Percentiles rank a stretch among this genome's conserved stretches.
phyloP scores from a whole-genome alignment of 1,284 basidiomycete species.

The Cryptococcus sp. region DNA sequence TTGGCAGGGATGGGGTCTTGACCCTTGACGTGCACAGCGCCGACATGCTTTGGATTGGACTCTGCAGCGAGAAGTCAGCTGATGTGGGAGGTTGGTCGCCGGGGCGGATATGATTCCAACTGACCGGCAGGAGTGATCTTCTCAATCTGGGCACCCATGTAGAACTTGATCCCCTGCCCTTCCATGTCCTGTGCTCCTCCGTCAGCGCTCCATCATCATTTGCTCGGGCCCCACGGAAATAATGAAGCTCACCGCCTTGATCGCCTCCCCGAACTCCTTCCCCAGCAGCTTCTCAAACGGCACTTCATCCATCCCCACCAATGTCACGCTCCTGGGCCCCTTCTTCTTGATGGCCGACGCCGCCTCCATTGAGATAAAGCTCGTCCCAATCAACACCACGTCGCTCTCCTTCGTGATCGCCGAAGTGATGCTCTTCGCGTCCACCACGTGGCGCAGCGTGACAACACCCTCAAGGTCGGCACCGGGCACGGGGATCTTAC shows the following conservation, averaged over 20 bases:
- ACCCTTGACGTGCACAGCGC: slow-evolving; percentile 67
- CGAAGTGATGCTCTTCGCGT: slow-evolving; percentile 71
- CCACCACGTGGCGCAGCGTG: slow-evolving; percentile 68
- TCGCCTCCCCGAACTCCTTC: slow-evolving; percentile 69
- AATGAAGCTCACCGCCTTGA: slow-evolving; percentile 51
- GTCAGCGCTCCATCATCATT: too few relatives aligned
- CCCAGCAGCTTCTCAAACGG: slow-evolving; percentile 82
- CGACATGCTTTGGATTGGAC: slow-evolving; percentile 43
- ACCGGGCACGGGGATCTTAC: slow-evolving; percentile 69
- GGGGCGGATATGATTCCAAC: slow-evolving; percentile 4
- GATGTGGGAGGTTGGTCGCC: too few relatives aligned
- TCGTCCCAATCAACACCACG: slow-evolving; percentile 80
- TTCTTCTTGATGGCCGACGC: slow-evolving; percentile 71
- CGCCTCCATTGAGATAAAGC: slow-evolving; percentile 92
- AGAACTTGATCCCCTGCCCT: slow-evolving; percentile 76
- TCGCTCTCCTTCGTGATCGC: slow-evolving; percentile 61
- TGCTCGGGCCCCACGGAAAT: too few relatives aligned
- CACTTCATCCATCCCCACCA: slow-evolving; percentile 79
- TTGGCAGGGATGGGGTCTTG: slow-evolving; percentile 67
- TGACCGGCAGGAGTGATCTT: slow-evolving; percentile 63
- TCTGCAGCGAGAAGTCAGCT: slow-evolving; percentile 18
- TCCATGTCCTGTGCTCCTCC: slow-evolving; percentile 63
- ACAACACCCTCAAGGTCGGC: slow-evolving; percentile 73
- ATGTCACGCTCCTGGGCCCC: slow-evolving; percentile 62
- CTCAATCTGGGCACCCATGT: slow-evolving; percentile 70